Evolutionary conservation across 2,329 filamentous ascomycete species (phyloP).

Genomic region (Magnaporthiopsis incrustans): DNA sequence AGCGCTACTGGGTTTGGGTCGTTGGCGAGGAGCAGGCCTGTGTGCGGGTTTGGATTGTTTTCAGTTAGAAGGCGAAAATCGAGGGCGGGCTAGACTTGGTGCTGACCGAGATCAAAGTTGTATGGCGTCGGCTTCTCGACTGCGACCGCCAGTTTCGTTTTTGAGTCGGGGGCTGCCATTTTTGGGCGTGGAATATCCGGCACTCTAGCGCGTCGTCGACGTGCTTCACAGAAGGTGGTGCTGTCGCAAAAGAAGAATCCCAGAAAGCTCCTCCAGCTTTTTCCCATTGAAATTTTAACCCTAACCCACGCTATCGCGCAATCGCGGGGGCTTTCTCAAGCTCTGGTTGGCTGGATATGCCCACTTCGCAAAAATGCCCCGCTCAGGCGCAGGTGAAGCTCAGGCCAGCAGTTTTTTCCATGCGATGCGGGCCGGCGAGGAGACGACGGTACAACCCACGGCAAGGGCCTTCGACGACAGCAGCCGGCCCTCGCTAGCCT

Average conservation of each 20-base stretch:
- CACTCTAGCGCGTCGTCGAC: not conserved
- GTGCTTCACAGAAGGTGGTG: not conserved
- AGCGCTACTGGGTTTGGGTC: constrained; percentile 76
- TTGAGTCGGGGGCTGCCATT: constrained; percentile 11
- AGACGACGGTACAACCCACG: not conserved
- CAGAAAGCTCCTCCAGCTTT: not conserved
- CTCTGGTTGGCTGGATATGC: not conserved
- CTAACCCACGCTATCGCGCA: not conserved
- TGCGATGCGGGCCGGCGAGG: not conserved
- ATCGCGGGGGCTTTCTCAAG: not conserved
- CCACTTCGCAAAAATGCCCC: not conserved
- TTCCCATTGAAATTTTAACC: not conserved
- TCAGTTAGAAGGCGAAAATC: not conserved
- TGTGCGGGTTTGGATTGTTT: not conserved
- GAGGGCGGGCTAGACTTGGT: too few species aligned
- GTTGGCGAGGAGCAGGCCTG: constrained; percentile 67
- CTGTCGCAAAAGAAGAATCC: not conserved
- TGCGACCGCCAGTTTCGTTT: constrained; percentile 48
- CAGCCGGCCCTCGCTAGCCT: not conserved
- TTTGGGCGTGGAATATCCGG: not conserved
- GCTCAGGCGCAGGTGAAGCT: not conserved
- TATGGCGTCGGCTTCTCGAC: constrained; percentile 82
- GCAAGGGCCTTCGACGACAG: not conserved
- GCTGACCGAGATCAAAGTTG: constrained; percentile 68
- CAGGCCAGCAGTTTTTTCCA: not conserved